A percentile compares a stretch with the other conserved stretches of the same genome.
Evolutionary conservation across 192 early-diverging fungal species (phyloP).

Genomic region (Pilaira anomala): DNA sequence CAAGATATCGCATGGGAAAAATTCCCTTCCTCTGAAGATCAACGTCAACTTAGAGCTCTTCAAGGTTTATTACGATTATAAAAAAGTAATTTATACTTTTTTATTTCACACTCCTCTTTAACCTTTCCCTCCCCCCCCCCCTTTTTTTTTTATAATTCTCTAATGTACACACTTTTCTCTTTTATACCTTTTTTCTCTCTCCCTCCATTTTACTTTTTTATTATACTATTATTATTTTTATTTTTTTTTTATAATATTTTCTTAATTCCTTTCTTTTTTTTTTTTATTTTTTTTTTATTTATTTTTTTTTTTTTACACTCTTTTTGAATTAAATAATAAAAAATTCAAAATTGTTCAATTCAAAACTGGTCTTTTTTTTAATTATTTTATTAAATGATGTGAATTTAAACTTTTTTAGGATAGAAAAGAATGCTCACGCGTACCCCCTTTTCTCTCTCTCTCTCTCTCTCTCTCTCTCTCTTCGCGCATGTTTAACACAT

Average conservation of each 20-base stretch:
- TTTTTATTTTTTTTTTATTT: not conserved
- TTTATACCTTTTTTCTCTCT: too few species aligned
- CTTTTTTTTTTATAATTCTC: not conserved
- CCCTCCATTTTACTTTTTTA: not conserved
- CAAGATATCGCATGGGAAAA: conserved; percentile 42
- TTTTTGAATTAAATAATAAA: not conserved
- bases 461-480: too few species aligned
- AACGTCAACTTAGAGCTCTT: conserved; percentile 37
- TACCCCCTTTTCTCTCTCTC: too few species aligned
- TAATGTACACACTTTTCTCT: too few species aligned
- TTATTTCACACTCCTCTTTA: conserved; percentile 9
- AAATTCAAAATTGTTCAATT: too few species aligned
- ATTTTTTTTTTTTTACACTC: not conserved
- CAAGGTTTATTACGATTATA: conserved; percentile 29
- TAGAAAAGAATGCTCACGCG: too few species aligned
- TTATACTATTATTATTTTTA: not conserved
- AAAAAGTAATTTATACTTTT: not conserved
- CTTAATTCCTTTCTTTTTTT: not conserved
- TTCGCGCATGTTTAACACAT: too few species aligned
- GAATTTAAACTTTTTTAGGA: too few species aligned
- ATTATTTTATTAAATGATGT: too few species aligned
- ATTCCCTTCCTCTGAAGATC: conserved; percentile 39
- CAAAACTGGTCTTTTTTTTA: too few species aligned
- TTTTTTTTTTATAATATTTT: not conserved
- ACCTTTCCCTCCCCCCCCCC: not conserved